Conservation (phyloP, 805 yeast species). For the Yarrowia porcina region DNA sequence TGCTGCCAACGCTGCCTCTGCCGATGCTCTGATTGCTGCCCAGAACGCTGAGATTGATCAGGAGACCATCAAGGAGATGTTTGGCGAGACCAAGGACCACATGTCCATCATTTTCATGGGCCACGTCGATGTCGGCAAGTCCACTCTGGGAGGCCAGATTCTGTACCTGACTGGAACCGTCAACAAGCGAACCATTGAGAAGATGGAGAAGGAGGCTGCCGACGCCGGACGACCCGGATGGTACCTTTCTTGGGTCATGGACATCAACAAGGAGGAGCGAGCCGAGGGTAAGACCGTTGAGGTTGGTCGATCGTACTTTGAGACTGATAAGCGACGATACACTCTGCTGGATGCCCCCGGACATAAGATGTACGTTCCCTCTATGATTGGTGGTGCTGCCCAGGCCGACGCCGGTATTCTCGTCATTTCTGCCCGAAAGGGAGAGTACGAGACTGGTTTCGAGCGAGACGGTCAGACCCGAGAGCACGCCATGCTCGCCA, state of each 20-base stretch:
- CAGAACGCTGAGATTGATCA: conserved; percentile 83
- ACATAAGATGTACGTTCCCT: conserved; percentile 97
- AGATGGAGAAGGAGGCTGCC: conserved; percentile 96
- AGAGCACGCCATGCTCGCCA: conserved; percentile 95
- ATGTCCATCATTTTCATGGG: conserved; percentile 98
- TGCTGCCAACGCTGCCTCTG: conserved; percentile 30
- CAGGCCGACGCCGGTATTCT: conserved; percentile 98
- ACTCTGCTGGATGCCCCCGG: conserved; percentile 99
- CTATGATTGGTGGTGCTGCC: conserved; percentile 99
- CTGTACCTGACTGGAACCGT: conserved; percentile 93
- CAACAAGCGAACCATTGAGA: conserved; percentile 97
- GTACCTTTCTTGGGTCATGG: conserved; percentile 99
- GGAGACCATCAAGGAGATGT: conserved; percentile 85
- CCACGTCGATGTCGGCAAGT: conserved; percentile 99
- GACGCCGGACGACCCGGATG: conserved; percentile 99
- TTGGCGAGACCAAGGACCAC: conserved; percentile 82
- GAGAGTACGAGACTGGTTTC: conserved; percentile 98
- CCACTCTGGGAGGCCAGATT: conserved; percentile 98
- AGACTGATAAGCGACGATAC: conserved; percentile 96
- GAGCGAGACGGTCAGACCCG: conserved; percentile 99
- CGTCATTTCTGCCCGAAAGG: conserved; percentile 97
- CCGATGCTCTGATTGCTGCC: conserved; percentile 59
- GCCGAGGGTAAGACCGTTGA: conserved; percentile 98
- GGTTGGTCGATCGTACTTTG: conserved; percentile 96
- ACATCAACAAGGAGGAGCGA: conserved; percentile 98